Evolutionary conservation across 2,329 filamentous ascomycete species (phyloP).

Genomic region (Neofusicoccum kwambonambiense): DNA sequence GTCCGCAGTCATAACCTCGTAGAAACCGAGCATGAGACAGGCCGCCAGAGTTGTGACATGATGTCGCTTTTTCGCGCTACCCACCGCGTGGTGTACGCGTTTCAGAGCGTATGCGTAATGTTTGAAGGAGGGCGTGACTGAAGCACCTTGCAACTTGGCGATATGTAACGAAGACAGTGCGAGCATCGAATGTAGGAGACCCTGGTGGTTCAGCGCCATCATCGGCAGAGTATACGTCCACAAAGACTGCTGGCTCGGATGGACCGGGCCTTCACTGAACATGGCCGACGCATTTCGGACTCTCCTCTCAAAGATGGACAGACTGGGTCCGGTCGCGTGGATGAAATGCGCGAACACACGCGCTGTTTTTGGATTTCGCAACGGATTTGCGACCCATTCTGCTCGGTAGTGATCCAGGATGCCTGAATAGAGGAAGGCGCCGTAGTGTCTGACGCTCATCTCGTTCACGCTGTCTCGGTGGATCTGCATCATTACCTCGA

Average conservation of each 20-base stretch:
- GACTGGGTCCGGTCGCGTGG: slow-evolving; percentile 77
- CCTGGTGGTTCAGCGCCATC: slow-evolving; percentile 80
- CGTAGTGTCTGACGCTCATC: slow-evolving; percentile 41
- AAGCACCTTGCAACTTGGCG: slow-evolving; percentile 72
- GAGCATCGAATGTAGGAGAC: slow-evolving; percentile 84
- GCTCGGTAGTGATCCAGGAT: slow-evolving; percentile 47
- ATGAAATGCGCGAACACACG: slow-evolving; percentile 90
- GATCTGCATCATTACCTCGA: slow-evolving; percentile 37
- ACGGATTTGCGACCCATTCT: slow-evolving; percentile 57
- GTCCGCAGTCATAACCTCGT: slow-evolving; percentile 92
- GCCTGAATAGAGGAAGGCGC: slow-evolving; percentile 48
- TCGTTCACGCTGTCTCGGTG: slow-evolving; percentile 37
- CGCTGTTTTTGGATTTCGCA: slow-evolving; percentile 77
- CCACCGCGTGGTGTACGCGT: slow-evolving; percentile 72
- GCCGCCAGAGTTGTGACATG: slow-evolving; percentile 84
- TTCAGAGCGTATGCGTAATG: slow-evolving; percentile 88
- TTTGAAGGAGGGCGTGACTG: slow-evolving; percentile 77
- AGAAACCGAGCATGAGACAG: slow-evolving; percentile 81
- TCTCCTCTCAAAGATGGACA: slow-evolving; percentile 85
- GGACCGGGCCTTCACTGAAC: slow-evolving; percentile 60
- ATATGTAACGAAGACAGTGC: slow-evolving; percentile 86
- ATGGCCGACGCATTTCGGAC: slow-evolving; percentile 69
- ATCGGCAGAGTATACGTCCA: slow-evolving; percentile 81
- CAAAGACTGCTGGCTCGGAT: slow-evolving; percentile 58
- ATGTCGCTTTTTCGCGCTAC: slow-evolving; percentile 64